Conservation (phyloP, 2,329 filamentous ascomycete genomes). For the Arthrobotrys entomopaga region DNA sequence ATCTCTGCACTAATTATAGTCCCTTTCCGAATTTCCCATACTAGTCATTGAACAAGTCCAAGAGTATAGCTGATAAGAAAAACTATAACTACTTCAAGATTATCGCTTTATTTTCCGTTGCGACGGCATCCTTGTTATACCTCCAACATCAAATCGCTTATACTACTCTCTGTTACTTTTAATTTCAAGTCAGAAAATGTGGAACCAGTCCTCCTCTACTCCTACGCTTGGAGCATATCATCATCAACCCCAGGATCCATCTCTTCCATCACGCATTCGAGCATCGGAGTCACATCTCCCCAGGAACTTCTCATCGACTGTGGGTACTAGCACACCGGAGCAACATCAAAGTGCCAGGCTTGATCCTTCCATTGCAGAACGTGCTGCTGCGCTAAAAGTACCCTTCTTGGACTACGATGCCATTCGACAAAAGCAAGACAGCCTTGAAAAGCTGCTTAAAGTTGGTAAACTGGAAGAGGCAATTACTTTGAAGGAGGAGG, state of each 20-base stretch:
- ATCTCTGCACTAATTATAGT: too few species aligned
- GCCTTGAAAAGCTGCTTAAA: constrained; percentile 8
- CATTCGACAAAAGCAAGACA: constrained; percentile 27
- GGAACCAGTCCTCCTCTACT: too few species aligned
- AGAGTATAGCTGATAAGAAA: too few species aligned
- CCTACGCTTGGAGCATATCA: not conserved
- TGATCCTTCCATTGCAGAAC: not conserved
- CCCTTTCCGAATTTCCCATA: too few species aligned
- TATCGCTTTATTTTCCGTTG: too few species aligned
- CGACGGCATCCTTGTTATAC: too few species aligned
- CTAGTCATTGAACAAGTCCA: too few species aligned
- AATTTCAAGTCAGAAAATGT: not conserved
- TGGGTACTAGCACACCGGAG: not conserved
- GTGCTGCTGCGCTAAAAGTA: not conserved
- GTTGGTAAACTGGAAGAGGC: constrained; percentile 23
- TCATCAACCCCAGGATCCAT: not conserved
- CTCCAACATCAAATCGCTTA: too few species aligned
- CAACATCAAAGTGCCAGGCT: not conserved
- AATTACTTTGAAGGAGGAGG: constrained; percentile 12
- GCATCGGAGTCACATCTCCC: not conserved
- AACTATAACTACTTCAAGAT: too few species aligned
- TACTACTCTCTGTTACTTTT: too few species aligned
- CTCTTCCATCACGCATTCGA: not conserved
- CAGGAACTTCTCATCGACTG: not conserved
- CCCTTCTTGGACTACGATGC: constrained; percentile 1